These are phyloP conservation scores for Xylariaceae sp. DNA, from an alignment of 2,329 filamentous ascomycete species.

Conservation along the genomic window DNA sequence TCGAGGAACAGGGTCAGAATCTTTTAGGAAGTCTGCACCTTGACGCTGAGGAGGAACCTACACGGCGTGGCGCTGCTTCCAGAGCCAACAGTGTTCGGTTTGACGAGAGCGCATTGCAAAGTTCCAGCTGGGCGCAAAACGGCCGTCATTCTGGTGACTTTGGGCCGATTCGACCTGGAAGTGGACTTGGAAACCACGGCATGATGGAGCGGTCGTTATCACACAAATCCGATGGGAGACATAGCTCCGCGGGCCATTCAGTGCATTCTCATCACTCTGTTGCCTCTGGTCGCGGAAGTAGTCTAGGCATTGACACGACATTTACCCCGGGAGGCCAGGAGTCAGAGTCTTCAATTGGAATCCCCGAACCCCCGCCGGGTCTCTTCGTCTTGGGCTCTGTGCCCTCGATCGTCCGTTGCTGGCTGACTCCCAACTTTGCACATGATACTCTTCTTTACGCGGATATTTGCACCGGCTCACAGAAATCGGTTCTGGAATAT, in stretches of 20 bases:
- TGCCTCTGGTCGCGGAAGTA: constrained; percentile 78
- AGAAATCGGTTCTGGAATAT: constrained; percentile 76
- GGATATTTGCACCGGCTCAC: constrained; percentile 87
- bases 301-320: constrained; percentile 75
- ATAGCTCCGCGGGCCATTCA: constrained; percentile 88
- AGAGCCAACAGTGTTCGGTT: constrained; percentile 96
- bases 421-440: constrained; percentile 86
- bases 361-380: constrained; percentile 73
- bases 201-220: constrained; percentile 90
- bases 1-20: constrained; percentile 81
- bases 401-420: constrained; percentile 92
- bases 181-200: constrained; percentile 70
- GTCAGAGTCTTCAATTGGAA: constrained; percentile 65
- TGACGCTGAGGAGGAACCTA: constrained; percentile 81
- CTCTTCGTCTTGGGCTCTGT: constrained; percentile 83
- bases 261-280: constrained; percentile 67
- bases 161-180: constrained; percentile 69
- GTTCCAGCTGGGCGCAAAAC: constrained; percentile 77
- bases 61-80: constrained; percentile 80
- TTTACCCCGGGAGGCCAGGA: constrained; percentile 59
- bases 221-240: constrained; percentile 91
- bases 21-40: constrained; percentile 78
- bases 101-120: constrained; percentile 90
- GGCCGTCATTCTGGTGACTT: constrained; percentile 82
- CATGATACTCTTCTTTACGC: constrained; percentile 87